Evolutionary conservation across 768 basidiomycete genomes (phyloP).

Genomic region (Terana coerulea): DNA sequence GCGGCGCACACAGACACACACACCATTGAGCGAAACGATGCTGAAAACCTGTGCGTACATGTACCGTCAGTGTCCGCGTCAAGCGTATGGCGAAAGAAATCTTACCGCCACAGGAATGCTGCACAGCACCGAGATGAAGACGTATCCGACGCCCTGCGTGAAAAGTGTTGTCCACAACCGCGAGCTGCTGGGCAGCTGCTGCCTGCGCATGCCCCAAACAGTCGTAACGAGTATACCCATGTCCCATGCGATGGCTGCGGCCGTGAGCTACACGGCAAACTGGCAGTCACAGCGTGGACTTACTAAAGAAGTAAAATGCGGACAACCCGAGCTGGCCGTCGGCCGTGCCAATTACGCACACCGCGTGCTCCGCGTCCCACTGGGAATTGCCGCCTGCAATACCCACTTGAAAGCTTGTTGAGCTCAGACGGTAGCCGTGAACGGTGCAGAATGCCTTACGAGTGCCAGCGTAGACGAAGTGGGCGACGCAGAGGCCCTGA

Average conservation of each 20-base stretch:
- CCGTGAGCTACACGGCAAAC: neutral
- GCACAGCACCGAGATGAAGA: too few species aligned
- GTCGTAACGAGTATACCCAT: slow-evolving; percentile 6
- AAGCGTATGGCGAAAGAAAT: too few species aligned
- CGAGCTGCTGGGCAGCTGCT: neutral
- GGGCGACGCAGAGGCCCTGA: neutral
- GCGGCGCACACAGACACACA: too few species aligned
- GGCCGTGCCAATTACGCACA: neutral
- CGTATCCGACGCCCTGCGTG: neutral
- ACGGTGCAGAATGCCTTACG: neutral
- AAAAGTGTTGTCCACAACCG: neutral
- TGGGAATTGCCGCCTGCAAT: neutral
- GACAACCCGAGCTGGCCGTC: neutral
- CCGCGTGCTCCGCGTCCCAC: neutral
- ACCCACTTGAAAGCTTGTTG: neutral
- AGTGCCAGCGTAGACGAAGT: neutral
- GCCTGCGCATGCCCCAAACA: neutral
- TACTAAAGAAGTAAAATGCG: slow-evolving; percentile 11
- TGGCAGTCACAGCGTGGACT: neutral
- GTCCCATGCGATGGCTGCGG: slow-evolving; percentile 4
- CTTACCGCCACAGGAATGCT: too few species aligned
- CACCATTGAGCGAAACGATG: too few species aligned
- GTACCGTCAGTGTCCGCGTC: too few species aligned
- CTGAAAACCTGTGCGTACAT: too few species aligned
- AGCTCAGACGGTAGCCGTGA: neutral